These are phyloP conservation scores for Gleditsia sinensis DNA, from an alignment of 306 rosid genomes.

Conservation along the genomic window DNA sequence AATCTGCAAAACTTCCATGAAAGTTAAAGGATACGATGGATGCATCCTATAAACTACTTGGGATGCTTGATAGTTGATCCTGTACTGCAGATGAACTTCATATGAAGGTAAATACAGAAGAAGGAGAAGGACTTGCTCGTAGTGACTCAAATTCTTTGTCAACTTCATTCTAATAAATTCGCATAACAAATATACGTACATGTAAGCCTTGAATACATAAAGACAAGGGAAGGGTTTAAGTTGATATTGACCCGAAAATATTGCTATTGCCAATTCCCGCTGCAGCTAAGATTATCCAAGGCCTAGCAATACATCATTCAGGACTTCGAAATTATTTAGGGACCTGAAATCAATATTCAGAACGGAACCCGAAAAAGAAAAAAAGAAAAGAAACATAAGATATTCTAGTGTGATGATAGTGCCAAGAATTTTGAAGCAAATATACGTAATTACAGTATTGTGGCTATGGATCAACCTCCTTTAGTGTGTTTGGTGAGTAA, in stretches of 20 bases:
- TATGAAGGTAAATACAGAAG: conserved; percentile 25
- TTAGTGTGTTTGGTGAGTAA: too few relatives aligned
- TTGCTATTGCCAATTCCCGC: conserved; percentile 20
- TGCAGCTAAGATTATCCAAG: conserved; percentile 31
- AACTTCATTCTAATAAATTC: conserved; percentile 40
- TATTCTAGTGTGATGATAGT: not conserved
- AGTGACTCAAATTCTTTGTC: conserved; percentile 24
- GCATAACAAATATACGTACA: conserved; percentile 41
- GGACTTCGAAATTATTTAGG: conserved; percentile 27
- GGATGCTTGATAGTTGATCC: too few relatives aligned
- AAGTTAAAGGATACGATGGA: not conserved
- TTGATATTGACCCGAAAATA: conserved; percentile 6
- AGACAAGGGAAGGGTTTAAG: conserved; percentile 26
- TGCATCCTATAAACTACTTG: conserved; percentile 9
- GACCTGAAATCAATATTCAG: conserved; percentile 23
- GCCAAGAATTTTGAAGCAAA: not conserved
- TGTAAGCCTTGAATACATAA: conserved; percentile 27
- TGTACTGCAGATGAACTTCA: too few relatives aligned
- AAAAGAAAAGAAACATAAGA: not conserved
- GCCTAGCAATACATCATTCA: conserved; percentile 19
- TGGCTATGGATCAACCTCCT: too few relatives aligned
- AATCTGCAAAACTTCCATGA: conserved; percentile 6
- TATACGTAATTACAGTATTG: not conserved
- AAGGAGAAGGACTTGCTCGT: conserved; percentile 6
- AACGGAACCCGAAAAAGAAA: not conserved